Percentiles rank a stretch among this genome's conserved stretches.
These are phyloP conservation scores for Fremontodendron californicum DNA, from an alignment of 345 rosid species.

Conservation along the genomic window DNA sequence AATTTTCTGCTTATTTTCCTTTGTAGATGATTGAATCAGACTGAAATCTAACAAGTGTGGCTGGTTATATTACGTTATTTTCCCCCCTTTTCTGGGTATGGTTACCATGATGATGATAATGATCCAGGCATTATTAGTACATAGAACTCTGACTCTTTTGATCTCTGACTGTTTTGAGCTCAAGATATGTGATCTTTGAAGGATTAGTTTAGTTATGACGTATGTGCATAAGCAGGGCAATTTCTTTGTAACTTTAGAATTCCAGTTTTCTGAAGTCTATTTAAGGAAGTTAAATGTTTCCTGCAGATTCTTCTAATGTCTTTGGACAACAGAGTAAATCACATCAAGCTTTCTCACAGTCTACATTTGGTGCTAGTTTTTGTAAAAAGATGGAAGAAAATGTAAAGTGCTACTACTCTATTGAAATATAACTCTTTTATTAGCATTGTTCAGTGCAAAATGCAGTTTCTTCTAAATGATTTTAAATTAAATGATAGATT, in stretches of 20 bases:
- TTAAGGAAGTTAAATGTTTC: constrained; percentile 18
- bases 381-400: constrained; percentile 43
- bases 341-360: constrained; percentile 30
- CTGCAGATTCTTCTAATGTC: constrained; percentile 42
- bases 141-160: background rate
- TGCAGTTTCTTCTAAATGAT: constrained; percentile 12
- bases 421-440: constrained; percentile 13
- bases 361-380: constrained; percentile 43
- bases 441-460: constrained; percentile 6
- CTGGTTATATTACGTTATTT: background rate
- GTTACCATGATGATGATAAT: background rate
- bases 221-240: background rate
- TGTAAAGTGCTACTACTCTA: constrained; percentile 38
- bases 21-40: background rate
- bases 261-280: background rate
- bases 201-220: background rate
- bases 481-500: constrained; percentile 10
- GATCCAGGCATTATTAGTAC: background rate
- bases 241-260: background rate
- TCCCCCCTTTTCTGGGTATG: background rate
- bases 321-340: constrained; percentile 28
- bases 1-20: background rate
- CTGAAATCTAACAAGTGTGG: background rate
- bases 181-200: background rate
- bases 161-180: background rate